Conservation (phyloP, 2,329 filamentous ascomycete species). For the Scedosporium apiospermum region DNA sequence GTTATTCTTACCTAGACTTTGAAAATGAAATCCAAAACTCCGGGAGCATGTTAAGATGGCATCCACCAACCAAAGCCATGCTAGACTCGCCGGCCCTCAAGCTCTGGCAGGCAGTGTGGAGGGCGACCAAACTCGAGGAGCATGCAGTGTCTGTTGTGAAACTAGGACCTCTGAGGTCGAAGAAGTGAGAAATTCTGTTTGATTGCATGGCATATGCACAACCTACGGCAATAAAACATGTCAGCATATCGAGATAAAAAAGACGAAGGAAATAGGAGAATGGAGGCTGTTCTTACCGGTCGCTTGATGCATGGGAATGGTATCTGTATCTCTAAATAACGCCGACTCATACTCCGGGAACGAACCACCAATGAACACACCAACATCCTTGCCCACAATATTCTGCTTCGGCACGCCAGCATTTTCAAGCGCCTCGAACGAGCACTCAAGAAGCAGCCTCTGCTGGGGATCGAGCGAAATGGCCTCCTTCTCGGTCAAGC, state of each 20-base stretch:
- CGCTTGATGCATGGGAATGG: constrained; percentile 41
- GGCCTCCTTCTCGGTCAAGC: constrained; percentile 39
- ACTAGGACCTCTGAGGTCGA: constrained; percentile 43
- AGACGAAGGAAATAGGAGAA: not conserved
- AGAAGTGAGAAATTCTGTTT: constrained; percentile 45
- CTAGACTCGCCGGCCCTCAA: constrained; percentile 35
- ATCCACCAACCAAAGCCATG: constrained; percentile 36
- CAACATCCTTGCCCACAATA: constrained; percentile 36
- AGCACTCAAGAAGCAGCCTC: constrained; percentile 40
- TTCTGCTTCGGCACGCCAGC: constrained; percentile 38
- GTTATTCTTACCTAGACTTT: constrained; percentile 26
- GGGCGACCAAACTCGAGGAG: constrained; percentile 38
- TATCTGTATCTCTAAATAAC: constrained; percentile 32
- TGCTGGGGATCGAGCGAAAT: constrained; percentile 41
- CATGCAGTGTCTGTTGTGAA: constrained; percentile 44
- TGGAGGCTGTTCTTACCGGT: constrained; percentile 26
- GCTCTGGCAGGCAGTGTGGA: constrained; percentile 41
- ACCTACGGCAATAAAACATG: constrained; percentile 16
- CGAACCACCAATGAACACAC: constrained; percentile 38
- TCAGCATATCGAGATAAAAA: not conserved
- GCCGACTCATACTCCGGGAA: constrained; percentile 39
- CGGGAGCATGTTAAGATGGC: constrained; percentile 36
- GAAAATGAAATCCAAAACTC: constrained; percentile 37
- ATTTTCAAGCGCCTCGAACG: constrained; percentile 44
- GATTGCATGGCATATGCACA: constrained; percentile 42